Conservation (phyloP, 257 asterid species). For the Voacanga thouarsii region DNA sequence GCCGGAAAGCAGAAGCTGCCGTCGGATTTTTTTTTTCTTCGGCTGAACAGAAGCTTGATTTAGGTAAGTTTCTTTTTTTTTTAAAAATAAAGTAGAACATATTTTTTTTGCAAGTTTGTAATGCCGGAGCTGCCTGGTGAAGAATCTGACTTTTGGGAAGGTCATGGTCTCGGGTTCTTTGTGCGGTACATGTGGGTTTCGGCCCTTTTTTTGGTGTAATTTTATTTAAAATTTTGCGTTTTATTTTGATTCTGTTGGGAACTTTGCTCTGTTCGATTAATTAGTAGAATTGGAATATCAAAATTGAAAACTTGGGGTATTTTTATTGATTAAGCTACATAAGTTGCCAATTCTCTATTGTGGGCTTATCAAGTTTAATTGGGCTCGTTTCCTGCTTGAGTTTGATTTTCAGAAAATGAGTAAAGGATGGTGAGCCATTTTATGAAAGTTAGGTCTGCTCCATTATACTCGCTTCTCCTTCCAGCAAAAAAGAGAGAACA, state of each 20-base stretch:
- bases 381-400: background rate
- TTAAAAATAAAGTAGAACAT: too few relatives aligned
- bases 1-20: too few relatives aligned
- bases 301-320: background rate
- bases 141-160: conserved; percentile 75
- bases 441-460: conserved; percentile 3
- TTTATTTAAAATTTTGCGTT: background rate
- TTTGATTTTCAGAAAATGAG: background rate
- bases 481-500: background rate
- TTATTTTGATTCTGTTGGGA: background rate
- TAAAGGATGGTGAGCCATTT: background rate
- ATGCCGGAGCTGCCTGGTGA: conserved; percentile 82
- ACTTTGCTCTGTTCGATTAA: background rate
- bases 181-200: conserved; percentile 95
- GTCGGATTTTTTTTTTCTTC: too few relatives aligned
- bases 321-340: background rate
- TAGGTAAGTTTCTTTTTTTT: too few relatives aligned
- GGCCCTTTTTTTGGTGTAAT: conserved; percentile 82
- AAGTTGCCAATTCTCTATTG: background rate
- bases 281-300: background rate
- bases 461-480: background rate
- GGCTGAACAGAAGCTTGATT: too few relatives aligned
- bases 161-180: conserved; percentile 78
- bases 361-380: background rate
- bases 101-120: too few relatives aligned